Percentiles rank a stretch among this genome's conserved stretches.
phyloP scores from a whole-genome alignment of 1,284 basidiomycete species.

The Clitocybe nebularis region DNA sequence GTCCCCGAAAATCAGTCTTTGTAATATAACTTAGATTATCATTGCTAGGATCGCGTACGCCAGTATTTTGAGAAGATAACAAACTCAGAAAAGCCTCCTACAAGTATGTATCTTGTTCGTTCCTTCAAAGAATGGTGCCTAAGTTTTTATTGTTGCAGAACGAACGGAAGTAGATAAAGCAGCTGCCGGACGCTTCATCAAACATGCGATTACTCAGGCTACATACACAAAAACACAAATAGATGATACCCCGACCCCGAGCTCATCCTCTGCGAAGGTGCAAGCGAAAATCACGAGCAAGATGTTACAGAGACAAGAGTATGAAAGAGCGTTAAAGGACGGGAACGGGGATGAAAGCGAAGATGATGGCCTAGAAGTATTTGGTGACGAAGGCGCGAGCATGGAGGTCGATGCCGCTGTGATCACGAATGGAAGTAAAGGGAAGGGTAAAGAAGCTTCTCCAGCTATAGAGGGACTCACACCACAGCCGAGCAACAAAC shows the following conservation, averaged over 20 bases:
- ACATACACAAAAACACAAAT: conserved; percentile 31
- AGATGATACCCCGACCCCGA: conserved; percentile 22
- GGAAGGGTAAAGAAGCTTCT: conserved; percentile 30
- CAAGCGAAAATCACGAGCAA: conserved; percentile 62
- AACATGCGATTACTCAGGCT: conserved; percentile 73
- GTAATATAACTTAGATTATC: no score
- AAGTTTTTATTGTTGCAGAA: conserved; percentile 30
- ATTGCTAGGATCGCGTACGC: conserved; percentile 69
- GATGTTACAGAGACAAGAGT: conserved; percentile 62
- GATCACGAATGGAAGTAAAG: conserved; percentile 32
- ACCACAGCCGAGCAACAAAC: conserved; percentile 31
- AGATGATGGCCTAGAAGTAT: conserved; percentile 37
- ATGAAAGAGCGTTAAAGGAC: conserved; percentile 52
- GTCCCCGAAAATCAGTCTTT: no score
- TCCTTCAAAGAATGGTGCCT: conserved; percentile 3
- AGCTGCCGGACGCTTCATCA: conserved; percentile 78
- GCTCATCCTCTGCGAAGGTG: conserved; percentile 26
- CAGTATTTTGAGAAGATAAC: conserved; percentile 80
- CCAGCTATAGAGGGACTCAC: conserved; percentile 11
- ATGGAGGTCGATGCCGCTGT: conserved; percentile 21
- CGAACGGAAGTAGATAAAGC: conserved; percentile 61
- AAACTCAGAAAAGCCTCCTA: conserved; percentile 62
- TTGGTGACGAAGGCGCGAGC: conserved; percentile 26
- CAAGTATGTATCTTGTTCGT: conserved; percentile 38
- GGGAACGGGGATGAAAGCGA: conserved; percentile 42